phyloP scores from a whole-genome alignment of 164 flowering plant genomes.

The Taxillus chinensis region DNA sequence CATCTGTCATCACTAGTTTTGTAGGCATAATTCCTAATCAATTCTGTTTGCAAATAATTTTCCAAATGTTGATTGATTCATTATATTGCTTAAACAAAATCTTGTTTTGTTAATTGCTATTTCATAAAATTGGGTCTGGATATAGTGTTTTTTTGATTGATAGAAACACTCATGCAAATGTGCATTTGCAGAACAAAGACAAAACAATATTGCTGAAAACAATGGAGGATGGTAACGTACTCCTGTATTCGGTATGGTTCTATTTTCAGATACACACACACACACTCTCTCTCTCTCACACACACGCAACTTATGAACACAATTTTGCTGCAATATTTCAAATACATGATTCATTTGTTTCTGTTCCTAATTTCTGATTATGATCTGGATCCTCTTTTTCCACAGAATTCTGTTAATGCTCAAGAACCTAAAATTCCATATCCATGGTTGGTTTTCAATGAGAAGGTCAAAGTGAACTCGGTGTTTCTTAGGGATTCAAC shows the following conservation, averaged over 20 bases:
- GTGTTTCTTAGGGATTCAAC: constrained; percentile 1
- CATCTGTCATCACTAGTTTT: too few relatives aligned
- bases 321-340: not conserved
- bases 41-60: too few relatives aligned
- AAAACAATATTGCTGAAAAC: constrained; percentile 1
- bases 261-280: not conserved
- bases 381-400: not conserved
- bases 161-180: not conserved
- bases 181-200: constrained; percentile 1
- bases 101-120: too few relatives aligned
- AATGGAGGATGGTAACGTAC: not conserved
- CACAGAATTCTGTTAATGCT: constrained; percentile 1
- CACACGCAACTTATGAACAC: not conserved
- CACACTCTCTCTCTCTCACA: not conserved
- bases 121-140: too few relatives aligned
- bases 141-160: not conserved
- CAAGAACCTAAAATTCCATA: constrained; percentile 1
- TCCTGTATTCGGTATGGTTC: constrained; percentile 1
- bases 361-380: not conserved
- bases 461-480: constrained; percentile 4
- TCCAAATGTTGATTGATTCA: too few relatives aligned
- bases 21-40: too few relatives aligned
- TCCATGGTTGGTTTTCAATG: not conserved
- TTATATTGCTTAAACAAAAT: too few relatives aligned
- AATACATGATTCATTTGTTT: too few relatives aligned